Evolutionary conservation across 306 rosid genomes (phyloP), one percentile per base, ranked within the genome.

Genomic region (Gillenia trifoliata): DNA sequence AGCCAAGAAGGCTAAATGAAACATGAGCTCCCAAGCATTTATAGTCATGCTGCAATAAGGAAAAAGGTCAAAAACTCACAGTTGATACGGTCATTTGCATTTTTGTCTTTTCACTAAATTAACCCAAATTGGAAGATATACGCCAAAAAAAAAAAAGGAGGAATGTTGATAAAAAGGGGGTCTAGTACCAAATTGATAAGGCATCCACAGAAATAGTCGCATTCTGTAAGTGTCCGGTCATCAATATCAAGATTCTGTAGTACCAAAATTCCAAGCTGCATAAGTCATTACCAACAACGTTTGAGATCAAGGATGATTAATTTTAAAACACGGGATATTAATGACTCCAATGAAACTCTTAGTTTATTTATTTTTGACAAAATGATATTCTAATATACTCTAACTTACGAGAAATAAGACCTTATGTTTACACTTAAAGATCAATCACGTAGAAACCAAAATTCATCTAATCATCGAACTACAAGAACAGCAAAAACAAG

Each of bases 21-120:
- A 79, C 98, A 90, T 93, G 89, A 93, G 75, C 77, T 90, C 98
- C 97, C 95, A 90, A 1, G 93, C 95, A 40, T 87, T 89, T 5
- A 90, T 82, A 47, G 89, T 87, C 95, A 90, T 87, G 67, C 97
- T 93, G 87, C 79, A 64, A 11, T 11, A 26, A 15, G 36, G 6
- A 23, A 62, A 4, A 10, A 6, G 9, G 49, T 31, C 19, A 16
- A 29, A 29, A 19, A 2, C 11, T 8, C 0, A 20, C 11, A 8
- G 41, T 36, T 36, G 41, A 8, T 38, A 38, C 9, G 41, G 41
- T 38, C 11, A 38, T 38, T 38, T 38, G 41, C 41, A 38, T 38
- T 38, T 38, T 38, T 38, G 9, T 38, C 41, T 8, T 38, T 38
- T 38, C 41, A 8, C 41, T 38, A 38, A 38, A 38, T 38, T 38